Percentiles rank a stretch among this genome's conserved stretches.
Conservation (phyloP, 169 alveolate genomes). For the Plasmodium vivax region DNA sequence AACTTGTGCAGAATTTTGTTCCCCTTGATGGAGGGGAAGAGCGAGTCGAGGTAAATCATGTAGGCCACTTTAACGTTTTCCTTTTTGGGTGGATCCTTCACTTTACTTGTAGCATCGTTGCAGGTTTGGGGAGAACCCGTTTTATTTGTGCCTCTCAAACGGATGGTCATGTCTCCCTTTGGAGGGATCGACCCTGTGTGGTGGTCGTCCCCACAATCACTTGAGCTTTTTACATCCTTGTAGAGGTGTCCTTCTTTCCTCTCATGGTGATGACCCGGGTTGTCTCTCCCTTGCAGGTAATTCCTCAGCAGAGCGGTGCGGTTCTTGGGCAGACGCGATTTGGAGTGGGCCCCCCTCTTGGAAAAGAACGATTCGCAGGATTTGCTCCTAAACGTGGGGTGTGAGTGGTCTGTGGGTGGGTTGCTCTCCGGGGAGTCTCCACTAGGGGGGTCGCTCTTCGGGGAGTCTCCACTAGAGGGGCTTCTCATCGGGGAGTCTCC, state of each 20-base stretch:
- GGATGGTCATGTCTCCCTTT: background rate
- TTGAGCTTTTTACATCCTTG: background rate
- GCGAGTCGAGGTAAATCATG: slow-evolving; percentile 79
- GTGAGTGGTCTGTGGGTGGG: background rate
- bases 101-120: background rate
- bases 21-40: slow-evolving; percentile 65
- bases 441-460: background rate
- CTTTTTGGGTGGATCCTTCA: background rate
- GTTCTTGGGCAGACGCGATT: background rate
- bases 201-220: slow-evolving; percentile 9
- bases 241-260: background rate
- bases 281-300: background rate
- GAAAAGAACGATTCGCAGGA: slow-evolving; percentile 27
- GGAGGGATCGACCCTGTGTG: background rate
- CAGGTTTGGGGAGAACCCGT: background rate
- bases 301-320: background rate
- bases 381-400: slow-evolving; percentile 7
- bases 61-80: slow-evolving; percentile 40
- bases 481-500: background rate
- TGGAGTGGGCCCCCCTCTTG: background rate
- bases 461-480: background rate
- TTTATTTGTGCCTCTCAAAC: background rate
- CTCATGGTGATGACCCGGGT: background rate
- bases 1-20: slow-evolving; percentile 39
- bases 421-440: background rate